Evolutionary conservation across 257 asterid genomes (phyloP).

Genomic region (Avicennia marina): DNA sequence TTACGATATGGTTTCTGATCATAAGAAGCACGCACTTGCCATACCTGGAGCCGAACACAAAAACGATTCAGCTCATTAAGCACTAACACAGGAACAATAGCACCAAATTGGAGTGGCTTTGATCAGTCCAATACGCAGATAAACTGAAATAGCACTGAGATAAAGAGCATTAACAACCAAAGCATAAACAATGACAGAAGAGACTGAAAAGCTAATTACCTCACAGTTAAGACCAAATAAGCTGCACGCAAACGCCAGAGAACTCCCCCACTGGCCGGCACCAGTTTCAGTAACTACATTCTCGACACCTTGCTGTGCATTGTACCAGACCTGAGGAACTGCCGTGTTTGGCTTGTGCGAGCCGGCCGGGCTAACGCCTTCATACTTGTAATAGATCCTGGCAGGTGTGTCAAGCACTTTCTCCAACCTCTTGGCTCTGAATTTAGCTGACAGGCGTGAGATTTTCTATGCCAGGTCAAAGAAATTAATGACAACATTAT

Average conservation of each 20-base stretch:
- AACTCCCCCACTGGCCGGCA: conserved; percentile 97
- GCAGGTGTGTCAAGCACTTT: conserved; percentile 87
- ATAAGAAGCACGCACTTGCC: conserved; percentile 93
- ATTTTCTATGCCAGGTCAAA: conserved; percentile 2
- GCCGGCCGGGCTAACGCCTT: conserved; percentile 96
- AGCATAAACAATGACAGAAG: background rate
- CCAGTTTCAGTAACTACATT: conserved; percentile 89
- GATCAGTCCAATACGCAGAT: background rate
- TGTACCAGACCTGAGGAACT: conserved; percentile 91
- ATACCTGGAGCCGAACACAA: conserved; percentile 41
- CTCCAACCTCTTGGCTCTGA: conserved; percentile 90
- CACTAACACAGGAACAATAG: no score
- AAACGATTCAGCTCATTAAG: no score
- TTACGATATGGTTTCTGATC: conserved; percentile 94
- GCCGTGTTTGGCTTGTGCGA: conserved; percentile 94
- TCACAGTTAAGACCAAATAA: conserved; percentile 80
- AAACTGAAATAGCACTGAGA: background rate
- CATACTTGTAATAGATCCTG: conserved; percentile 88
- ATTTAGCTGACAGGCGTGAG: conserved; percentile 19
- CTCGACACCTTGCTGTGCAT: conserved; percentile 71
- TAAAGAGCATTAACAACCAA: no score
- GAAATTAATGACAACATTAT: background rate
- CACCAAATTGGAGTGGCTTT: no score
- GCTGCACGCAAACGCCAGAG: conserved; percentile 83
- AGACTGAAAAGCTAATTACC: conserved; percentile 28